A percentile compares a stretch with the other conserved stretches of the same genome.
phyloP scores from a whole-genome alignment of 2,329 filamentous ascomycete species.

The Hypoxylon sp. region DNA sequence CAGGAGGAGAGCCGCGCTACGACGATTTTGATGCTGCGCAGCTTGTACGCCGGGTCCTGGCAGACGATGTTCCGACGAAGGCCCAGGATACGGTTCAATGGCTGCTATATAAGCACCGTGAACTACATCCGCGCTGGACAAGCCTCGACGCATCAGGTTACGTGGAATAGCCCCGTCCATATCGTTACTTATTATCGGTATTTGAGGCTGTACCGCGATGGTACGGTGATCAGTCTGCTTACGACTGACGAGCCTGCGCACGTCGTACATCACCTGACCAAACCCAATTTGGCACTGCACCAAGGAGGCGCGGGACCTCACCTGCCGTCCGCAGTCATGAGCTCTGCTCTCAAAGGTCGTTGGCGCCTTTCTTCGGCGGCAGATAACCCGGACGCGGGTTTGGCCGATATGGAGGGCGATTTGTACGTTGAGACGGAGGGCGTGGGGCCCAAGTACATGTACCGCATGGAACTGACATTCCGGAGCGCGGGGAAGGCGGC shows the following conservation, averaged over 20 bases:
- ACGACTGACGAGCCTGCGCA: slow-evolving; percentile 87
- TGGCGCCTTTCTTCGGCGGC: slow-evolving; percentile 63
- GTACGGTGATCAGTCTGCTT: slow-evolving; percentile 83
- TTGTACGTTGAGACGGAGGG: slow-evolving; percentile 90
- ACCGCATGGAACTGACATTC: slow-evolving; percentile 83
- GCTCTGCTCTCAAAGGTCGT: slow-evolving; percentile 73
- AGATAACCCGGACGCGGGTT: slow-evolving; percentile 52
- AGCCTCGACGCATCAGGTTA: slow-evolving; percentile 76
- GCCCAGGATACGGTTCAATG: slow-evolving; percentile 92
- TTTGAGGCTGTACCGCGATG: slow-evolving; percentile 93
- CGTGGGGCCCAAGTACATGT: slow-evolving; percentile 82
- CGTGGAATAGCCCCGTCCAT: slow-evolving; percentile 87
- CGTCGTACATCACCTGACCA: slow-evolving; percentile 86
- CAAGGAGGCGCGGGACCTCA: slow-evolving; percentile 57
- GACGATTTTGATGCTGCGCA: slow-evolving; percentile 61
- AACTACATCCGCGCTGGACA: slow-evolving; percentile 93
- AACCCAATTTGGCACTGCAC: slow-evolving; percentile 73
- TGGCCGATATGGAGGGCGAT: slow-evolving; percentile 71
- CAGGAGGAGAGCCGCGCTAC: slow-evolving; percentile 54
- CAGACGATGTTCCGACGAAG: slow-evolving; percentile 82
- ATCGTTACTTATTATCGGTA: slow-evolving; percentile 99
- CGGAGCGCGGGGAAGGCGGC: slow-evolving; percentile 72
- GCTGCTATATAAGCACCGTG: slow-evolving; percentile 95
- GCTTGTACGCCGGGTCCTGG: slow-evolving; percentile 68
- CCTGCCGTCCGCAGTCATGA: slow-evolving; percentile 71